Conservation (phyloP, 2,329 filamentous ascomycete genomes). For the Stachybotrys echinatus region DNA sequence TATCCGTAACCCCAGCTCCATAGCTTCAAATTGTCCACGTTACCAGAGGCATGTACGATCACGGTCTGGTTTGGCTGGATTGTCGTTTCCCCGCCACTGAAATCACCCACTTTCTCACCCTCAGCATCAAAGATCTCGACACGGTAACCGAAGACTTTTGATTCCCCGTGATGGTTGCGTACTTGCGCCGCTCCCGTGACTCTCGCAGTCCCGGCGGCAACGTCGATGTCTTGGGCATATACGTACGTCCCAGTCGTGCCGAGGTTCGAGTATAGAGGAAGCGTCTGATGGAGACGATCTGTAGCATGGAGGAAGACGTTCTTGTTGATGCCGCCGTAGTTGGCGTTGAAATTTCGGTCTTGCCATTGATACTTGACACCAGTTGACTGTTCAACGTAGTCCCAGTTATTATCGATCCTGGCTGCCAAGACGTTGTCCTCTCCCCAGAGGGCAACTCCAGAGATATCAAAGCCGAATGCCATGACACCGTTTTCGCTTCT, state of each 20-base stretch:
- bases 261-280: background rate
- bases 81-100: too few relatives aligned
- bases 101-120: too few relatives aligned
- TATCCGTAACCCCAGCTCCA: slow-evolving; percentile 1
- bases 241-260: background rate
- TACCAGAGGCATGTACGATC: background rate
- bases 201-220: too few relatives aligned
- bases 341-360: background rate
- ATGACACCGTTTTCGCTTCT: too few relatives aligned
- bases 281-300: background rate
- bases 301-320: background rate
- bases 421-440: background rate
- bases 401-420: background rate
- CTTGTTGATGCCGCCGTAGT: slow-evolving; percentile 1
- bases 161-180: too few relatives aligned
- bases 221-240: background rate
- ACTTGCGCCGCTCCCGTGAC: too few relatives aligned
- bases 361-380: background rate
- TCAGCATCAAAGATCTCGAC: too few relatives aligned
- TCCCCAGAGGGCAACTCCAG: too few relatives aligned
- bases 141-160: too few relatives aligned
- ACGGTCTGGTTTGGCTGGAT: background rate
- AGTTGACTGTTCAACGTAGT: background rate
- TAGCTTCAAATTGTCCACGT: background rate
- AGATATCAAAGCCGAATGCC: too few relatives aligned